A percentile compares a stretch with the other conserved stretches of the same genome.
These are phyloP conservation scores for Mortierella sp. DNA, from an alignment of 371 early-diverging fungal genomes.

Conservation along the genomic window DNA sequence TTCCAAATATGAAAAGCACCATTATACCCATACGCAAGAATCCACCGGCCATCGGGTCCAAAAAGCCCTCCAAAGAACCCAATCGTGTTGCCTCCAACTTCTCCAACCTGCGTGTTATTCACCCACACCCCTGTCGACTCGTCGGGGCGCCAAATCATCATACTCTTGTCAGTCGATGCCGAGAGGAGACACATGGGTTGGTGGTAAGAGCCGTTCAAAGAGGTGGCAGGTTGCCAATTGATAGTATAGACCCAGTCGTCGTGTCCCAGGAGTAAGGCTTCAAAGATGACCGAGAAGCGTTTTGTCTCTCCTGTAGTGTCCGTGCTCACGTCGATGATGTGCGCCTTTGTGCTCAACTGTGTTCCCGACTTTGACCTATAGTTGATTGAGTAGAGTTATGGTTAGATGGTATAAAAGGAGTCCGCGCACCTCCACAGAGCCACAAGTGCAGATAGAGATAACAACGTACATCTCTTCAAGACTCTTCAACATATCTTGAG, in stretches of 20 bases:
- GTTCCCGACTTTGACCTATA: conserved; percentile 64
- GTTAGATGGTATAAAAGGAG: no score
- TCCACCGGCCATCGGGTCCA: conserved; percentile 73
- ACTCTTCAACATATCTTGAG: conserved; percentile 67
- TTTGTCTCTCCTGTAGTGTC: conserved; percentile 26
- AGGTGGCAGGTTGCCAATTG: conserved; percentile 74
- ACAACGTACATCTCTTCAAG: conserved; percentile 68
- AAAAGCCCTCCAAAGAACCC: conserved; percentile 90
- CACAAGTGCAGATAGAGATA: background rate
- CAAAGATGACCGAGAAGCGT: conserved; percentile 83
- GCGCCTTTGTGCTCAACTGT: conserved; percentile 87
- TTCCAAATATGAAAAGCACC: conserved; percentile 94
- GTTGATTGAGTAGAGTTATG: background rate
- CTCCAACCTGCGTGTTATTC: conserved; percentile 89
- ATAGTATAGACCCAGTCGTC: conserved; percentile 96
- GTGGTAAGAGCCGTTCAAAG: conserved; percentile 51
- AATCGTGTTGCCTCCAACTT: conserved; percentile 86
- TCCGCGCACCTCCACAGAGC: no score
- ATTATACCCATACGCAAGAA: conserved; percentile 87
- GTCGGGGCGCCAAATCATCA: conserved; percentile 95
- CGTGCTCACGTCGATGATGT: conserved; percentile 69
- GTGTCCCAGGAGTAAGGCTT: conserved; percentile 92
- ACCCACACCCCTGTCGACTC: conserved; percentile 88
- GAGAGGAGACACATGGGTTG: conserved; percentile 86
- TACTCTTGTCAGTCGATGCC: conserved; percentile 93